Evolutionary conservation across 2,329 filamentous ascomycete genomes (phyloP).

Genomic region (Thelonectria olida): DNA sequence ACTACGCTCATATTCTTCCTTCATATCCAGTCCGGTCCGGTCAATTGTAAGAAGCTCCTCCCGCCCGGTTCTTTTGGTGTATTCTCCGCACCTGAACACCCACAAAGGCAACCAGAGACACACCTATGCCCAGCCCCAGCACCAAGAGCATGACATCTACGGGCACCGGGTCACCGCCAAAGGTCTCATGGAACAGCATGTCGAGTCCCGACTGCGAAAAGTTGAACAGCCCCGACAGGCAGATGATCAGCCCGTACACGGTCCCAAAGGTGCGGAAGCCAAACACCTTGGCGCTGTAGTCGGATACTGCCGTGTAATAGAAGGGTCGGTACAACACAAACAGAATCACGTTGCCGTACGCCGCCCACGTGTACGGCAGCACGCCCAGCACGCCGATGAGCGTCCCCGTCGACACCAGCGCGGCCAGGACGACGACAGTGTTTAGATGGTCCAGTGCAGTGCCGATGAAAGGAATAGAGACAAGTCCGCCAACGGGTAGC

Average conservation of each 20-base stretch:
- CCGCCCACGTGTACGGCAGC: conserved; percentile 73
- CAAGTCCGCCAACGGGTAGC: conserved; percentile 81
- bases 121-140: conserved; percentile 70
- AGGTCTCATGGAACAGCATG: conserved; percentile 77
- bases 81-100: conserved; percentile 49
- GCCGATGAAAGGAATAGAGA: conserved; percentile 90
- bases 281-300: conserved; percentile 92
- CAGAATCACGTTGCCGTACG: conserved; percentile 78
- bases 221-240: conserved; percentile 83
- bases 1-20: no score
- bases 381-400: conserved; percentile 80
- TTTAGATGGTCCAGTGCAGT: conserved; percentile 78
- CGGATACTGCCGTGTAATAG: conserved; percentile 90
- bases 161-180: conserved; percentile 76
- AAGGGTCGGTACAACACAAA: conserved; percentile 89
- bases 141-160: conserved; percentile 76
- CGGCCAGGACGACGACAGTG: conserved; percentile 74
- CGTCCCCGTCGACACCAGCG: conserved; percentile 77
- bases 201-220: conserved; percentile 86
- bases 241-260: conserved; percentile 93
- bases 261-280: conserved; percentile 92
- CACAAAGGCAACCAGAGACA: conserved; percentile 74
- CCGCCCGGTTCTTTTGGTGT: conserved; percentile 40
- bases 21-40: not conserved
- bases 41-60: conserved; percentile 23